Evolutionary conservation across 2,329 filamentous ascomycete species (phyloP), one percentile per base, ranked within the genome.

Genomic region (Exophiala calicioides): DNA sequence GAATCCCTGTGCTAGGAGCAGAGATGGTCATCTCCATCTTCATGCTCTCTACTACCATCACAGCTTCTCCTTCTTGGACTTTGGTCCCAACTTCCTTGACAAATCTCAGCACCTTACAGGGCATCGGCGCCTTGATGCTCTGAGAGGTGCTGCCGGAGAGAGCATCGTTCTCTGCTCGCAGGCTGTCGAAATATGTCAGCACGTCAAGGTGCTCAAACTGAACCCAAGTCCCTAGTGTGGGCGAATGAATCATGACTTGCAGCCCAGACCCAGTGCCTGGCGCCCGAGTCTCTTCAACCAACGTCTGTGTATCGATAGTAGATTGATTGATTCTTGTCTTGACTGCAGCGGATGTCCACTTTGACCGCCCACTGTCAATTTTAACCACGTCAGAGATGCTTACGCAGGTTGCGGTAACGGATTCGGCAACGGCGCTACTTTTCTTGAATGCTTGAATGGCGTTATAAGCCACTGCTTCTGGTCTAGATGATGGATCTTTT

Each of bases 11-110:
- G 3, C 44, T 55, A 2, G 58, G 44, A 4, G 58, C 60, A 9
- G 55, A 45, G 23, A 68, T 65, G 15, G 55, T 67, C 23, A 67
- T 63, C 50, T 68, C 66, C 66, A 67, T 69, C 58, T 68, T 74
- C 70, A 73, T 74, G 35, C 69, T 72, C 59, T 73, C 65, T 39
- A 66, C 59, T 0, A 67, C 60, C 60, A 67, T 63, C 2, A 65
- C 63, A 1, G 51, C 53, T 3, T 67, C 64, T 0, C 66, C 67
- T 3, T 52, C 52, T 13, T 62, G 57, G 7, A 68, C 61, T 2
- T 57, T 32, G 4, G 65, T 63, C 2, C 62, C 63, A 30, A 61
- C 58, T 23, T 62, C 56, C 45, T 64, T 67, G 36, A 63, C 33
- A 0, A 68, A 49, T 2, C 50, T 58, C 18, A 69, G 52, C 1